phyloP scores from a whole-genome alignment of 1,284 basidiomycete genomes.

The Cutaneotrichosporon sp. region DNA sequence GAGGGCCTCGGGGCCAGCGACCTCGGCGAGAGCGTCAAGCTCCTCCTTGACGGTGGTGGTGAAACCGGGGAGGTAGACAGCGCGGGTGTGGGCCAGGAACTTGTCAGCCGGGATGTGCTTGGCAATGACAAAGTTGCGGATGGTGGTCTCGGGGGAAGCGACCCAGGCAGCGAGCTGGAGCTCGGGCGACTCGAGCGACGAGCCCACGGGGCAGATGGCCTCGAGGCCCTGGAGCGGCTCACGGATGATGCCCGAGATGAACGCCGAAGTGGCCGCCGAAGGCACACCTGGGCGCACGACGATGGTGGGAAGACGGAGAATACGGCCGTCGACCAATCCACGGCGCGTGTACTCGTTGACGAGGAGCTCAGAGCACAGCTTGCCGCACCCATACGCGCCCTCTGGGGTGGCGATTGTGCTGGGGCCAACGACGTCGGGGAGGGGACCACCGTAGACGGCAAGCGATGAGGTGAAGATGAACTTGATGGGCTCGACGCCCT shows the following conservation, averaged over 20 bases:
- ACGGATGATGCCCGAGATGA: slow-evolving; percentile 60
- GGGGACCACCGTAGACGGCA: slow-evolving; percentile 61
- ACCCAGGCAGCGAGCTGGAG: slow-evolving; percentile 55
- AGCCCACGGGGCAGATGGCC: slow-evolving; percentile 56
- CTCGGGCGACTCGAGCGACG: slow-evolving; percentile 38
- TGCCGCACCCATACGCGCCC: slow-evolving; percentile 58
- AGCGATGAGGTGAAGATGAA: slow-evolving; percentile 62
- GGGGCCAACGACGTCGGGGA: slow-evolving; percentile 54
- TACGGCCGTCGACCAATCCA: slow-evolving; percentile 59
- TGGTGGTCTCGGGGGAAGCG: slow-evolving; percentile 55
- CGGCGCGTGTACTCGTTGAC: slow-evolving; percentile 61
- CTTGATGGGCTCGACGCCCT: slow-evolving; percentile 44
- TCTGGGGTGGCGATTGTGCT: slow-evolving; percentile 57
- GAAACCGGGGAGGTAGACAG: slow-evolving; percentile 45
- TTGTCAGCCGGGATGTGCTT: slow-evolving; percentile 53
- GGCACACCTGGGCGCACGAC: slow-evolving; percentile 57
- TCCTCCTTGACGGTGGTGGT: slow-evolving; percentile 45
- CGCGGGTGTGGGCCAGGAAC: slow-evolving; percentile 54
- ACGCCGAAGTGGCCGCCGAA: slow-evolving; percentile 57
- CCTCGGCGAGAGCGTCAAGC: slow-evolving; percentile 41
- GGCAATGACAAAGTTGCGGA: slow-evolving; percentile 56
- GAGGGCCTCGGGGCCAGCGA: slow-evolving; percentile 41
- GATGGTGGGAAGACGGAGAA: slow-evolving; percentile 60
- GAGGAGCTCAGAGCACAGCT: slow-evolving; percentile 57
- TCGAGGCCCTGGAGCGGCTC: slow-evolving; percentile 57